Conservation (phyloP, 441 rosid genomes). For the Populus trichocarpa region DNA sequence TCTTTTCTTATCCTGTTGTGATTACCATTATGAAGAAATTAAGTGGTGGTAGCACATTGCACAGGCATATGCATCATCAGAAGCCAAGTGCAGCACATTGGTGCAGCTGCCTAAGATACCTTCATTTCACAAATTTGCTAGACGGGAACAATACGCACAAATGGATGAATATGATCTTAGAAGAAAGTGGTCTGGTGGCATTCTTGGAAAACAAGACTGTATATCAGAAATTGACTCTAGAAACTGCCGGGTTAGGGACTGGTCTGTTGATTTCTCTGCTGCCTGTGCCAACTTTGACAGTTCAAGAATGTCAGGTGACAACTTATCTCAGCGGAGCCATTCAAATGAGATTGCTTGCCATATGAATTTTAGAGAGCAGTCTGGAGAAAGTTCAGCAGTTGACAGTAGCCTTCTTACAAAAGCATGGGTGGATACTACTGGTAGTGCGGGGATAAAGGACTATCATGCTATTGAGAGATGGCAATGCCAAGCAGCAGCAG, state of each 20-base stretch:
- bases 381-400: conserved; percentile 89
- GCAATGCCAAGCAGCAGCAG: conserved; percentile 99
- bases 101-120: conserved; percentile 97
- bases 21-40: conserved; percentile 18
- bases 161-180: conserved; percentile 73
- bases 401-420: conserved; percentile 78
- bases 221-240: conserved; percentile 98
- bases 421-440: conserved; percentile 98
- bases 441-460: conserved; percentile 84
- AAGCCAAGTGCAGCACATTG: conserved; percentile 54
- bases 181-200: conserved; percentile 84
- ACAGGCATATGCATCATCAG: conserved; percentile 85
- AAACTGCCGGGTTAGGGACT: conserved; percentile 97
- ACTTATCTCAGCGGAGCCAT: conserved; percentile 84
- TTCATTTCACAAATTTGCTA: conserved; percentile 94
- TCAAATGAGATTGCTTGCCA: conserved; percentile 83
- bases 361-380: conserved; percentile 77
- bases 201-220: conserved; percentile 91
- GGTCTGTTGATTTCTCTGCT: conserved; percentile 95
- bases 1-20: conserved; percentile 5
- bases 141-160: conserved; percentile 85
- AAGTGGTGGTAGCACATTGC: conserved; percentile 25
- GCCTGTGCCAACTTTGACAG: conserved; percentile 76
- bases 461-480: conserved; percentile 97
- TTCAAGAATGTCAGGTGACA: conserved; percentile 73